Evolutionary conservation across 2,329 filamentous ascomycete species (phyloP).

Genomic region (Fusarium oxysporum): DNA sequence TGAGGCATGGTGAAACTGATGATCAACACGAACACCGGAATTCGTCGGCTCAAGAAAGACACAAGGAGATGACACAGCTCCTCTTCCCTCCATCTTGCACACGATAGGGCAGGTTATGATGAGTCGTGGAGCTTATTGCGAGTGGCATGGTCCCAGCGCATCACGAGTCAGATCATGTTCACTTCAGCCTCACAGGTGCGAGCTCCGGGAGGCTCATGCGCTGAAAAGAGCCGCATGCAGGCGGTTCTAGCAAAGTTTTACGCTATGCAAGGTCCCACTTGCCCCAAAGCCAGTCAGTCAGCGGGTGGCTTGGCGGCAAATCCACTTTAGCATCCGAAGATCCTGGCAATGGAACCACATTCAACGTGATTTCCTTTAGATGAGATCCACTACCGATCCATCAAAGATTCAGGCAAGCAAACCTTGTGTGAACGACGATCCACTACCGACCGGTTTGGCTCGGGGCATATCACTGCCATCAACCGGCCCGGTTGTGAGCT

Average conservation of each 20-base stretch:
- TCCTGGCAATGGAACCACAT: constrained; percentile 30
- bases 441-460: constrained; percentile 32
- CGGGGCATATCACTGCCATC: constrained; percentile 9
- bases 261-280: constrained; percentile 26
- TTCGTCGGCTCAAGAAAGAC: constrained; percentile 26
- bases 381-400: constrained; percentile 44
- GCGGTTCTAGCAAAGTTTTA: constrained; percentile 37
- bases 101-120: constrained; percentile 9
- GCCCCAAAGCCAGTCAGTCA: constrained; percentile 11
- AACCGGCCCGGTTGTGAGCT: constrained; percentile 18
- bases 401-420: constrained; percentile 41
- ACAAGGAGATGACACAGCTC: background rate
- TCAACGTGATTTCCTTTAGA: constrained; percentile 36
- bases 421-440: constrained; percentile 48
- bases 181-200: constrained; percentile 5
- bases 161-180: constrained; percentile 16
- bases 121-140: constrained; percentile 27
- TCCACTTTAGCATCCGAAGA: constrained; percentile 8
- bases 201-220: background rate
- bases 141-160: constrained; percentile 24
- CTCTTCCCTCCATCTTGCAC: background rate
- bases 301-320: constrained; percentile 36
- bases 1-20: constrained; percentile 15
- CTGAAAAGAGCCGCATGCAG: constrained; percentile 37
- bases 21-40: constrained; percentile 21